phyloP scores from a whole-genome alignment of 164 flowering plant species.

The Aristolochia californica region DNA sequence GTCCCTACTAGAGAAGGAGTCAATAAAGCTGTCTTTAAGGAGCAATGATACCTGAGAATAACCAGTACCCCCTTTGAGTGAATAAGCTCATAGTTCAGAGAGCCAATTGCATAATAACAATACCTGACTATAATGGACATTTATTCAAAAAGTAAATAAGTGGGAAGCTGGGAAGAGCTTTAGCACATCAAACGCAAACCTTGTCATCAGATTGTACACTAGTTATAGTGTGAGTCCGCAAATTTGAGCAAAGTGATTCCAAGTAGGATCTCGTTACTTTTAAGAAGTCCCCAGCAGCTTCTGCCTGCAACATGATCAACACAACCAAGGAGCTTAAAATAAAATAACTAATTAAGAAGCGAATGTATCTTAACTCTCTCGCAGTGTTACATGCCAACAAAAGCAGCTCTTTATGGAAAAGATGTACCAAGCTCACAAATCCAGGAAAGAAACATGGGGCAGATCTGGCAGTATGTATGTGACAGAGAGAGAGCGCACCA shows the following conservation, averaged over 20 bases:
- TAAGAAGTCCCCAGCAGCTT: conserved; percentile 66
- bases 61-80: no score
- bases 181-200: conserved; percentile 27
- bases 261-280: conserved; percentile 49
- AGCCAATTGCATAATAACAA: no score
- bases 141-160: neutral
- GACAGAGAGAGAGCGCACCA: no score
- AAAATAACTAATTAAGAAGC: no score
- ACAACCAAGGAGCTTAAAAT: neutral
- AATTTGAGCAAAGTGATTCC: conserved; percentile 80
- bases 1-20: conserved; percentile 69
- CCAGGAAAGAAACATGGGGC: no score
- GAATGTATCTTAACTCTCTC: no score
- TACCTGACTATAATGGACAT: no score
- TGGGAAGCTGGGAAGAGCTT: neutral
- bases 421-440: no score
- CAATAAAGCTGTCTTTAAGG: conserved; percentile 85
- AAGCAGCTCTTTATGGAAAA: no score
- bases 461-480: no score
- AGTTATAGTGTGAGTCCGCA: conserved; percentile 72
- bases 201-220: conserved; percentile 81
- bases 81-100: no score
- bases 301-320: conserved; percentile 38
- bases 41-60: conserved; percentile 79
- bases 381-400: no score